phyloP scores from a whole-genome alignment of 352 stramenopile genomes.

The Phytopythium montanum region DNA sequence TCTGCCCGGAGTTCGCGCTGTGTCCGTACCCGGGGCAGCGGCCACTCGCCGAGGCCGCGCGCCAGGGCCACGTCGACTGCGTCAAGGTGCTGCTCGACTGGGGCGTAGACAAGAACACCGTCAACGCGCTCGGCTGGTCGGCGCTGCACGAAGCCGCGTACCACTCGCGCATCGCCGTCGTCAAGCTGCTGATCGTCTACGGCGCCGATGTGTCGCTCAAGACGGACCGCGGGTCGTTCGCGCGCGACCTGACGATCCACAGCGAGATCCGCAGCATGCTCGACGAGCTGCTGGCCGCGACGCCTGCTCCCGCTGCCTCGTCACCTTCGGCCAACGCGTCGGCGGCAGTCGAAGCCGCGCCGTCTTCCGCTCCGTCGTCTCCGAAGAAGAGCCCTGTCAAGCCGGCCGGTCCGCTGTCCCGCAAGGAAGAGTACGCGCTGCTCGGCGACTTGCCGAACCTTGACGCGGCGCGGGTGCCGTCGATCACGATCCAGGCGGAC shows the following conservation, averaged over 20 bases:
- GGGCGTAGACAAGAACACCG: constrained; percentile 74
- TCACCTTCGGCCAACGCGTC: constrained; percentile 11
- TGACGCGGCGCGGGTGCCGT: constrained; percentile 21
- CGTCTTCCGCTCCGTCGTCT: constrained; percentile 11
- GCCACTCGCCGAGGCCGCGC: constrained; percentile 61
- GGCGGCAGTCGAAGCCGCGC: constrained; percentile 11
- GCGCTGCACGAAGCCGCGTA: constrained; percentile 78
- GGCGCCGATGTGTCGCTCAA: constrained; percentile 61
- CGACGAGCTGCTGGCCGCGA: constrained; percentile 42
- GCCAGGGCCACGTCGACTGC: constrained; percentile 54
- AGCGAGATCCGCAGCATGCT: constrained; percentile 77
- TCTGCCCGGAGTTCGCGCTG: constrained; percentile 77
- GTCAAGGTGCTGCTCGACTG: constrained; percentile 78
- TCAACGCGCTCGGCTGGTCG: constrained; percentile 74
- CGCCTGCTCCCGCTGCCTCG: constrained; percentile 28
- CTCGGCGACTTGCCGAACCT: constrained; percentile 70
- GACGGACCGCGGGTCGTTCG: constrained; percentile 64
- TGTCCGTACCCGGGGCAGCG: constrained; percentile 71
- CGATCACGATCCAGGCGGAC: constrained; percentile 53
- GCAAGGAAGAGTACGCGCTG: constrained; percentile 80
- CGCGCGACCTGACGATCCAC: constrained; percentile 74
- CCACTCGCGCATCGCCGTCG: constrained; percentile 67
- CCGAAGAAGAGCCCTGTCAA: constrained; percentile 43
- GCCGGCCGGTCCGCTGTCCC: constrained; percentile 34
- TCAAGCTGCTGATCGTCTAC: constrained; percentile 77